phyloP scores from a whole-genome alignment of 306 rosid species.

The Urtica urens region DNA sequence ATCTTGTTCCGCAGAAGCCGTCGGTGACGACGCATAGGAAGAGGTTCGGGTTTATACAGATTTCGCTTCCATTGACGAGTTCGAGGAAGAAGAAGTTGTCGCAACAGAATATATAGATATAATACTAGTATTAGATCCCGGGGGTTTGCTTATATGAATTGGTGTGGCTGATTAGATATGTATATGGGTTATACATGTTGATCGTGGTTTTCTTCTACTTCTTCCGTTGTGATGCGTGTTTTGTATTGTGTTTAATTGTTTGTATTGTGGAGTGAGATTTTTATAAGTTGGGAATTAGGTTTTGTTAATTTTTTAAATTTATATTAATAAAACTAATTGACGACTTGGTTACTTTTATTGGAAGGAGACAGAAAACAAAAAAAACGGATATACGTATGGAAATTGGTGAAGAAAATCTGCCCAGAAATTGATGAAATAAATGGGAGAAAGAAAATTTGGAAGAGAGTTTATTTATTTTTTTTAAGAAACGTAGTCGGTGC shows the following conservation, averaged over 20 bases:
- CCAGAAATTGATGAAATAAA: no score
- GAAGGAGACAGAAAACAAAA: no score
- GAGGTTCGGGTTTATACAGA: constrained; percentile 80
- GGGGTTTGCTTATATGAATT: background rate
- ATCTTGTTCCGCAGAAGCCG: constrained; percentile 38
- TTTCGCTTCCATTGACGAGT: constrained; percentile 66
- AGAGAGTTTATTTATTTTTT: no score
- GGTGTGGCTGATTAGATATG: no score
- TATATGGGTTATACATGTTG: background rate
- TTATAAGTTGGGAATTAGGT: background rate
- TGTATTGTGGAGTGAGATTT: constrained; percentile 1
- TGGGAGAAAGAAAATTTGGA: no score
- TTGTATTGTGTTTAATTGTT: background rate
- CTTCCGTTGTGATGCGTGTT: background rate
- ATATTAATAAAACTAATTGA: no score
- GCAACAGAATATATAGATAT: constrained; percentile 27
- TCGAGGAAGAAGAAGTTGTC: constrained; percentile 50
- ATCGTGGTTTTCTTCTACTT: background rate
- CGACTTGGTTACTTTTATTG: no score
- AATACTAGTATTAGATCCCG: background rate
- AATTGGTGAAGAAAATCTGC: no score
- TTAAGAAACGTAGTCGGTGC: no score
- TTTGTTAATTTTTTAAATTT: no score
- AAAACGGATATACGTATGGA: no score
- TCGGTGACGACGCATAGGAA: constrained; percentile 43